These are phyloP conservation scores for Coniosporium tulheliwenetii DNA, from an alignment of 2,329 filamentous ascomycete species.

Conservation along the genomic window DNA sequence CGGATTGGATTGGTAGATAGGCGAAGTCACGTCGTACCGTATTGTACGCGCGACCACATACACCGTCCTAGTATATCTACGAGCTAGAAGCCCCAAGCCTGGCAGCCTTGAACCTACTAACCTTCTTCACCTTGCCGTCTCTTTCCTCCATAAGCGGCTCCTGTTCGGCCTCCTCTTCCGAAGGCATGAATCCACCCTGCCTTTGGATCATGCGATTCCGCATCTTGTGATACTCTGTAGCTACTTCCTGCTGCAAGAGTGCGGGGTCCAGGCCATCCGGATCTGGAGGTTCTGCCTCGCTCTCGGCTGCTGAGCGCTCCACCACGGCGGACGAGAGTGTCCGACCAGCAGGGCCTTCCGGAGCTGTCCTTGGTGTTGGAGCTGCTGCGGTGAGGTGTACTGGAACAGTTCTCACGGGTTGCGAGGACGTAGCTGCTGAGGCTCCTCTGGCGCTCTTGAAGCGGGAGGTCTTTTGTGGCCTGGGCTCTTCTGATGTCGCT, in stretches of 20 bases:
- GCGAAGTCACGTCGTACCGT: not conserved
- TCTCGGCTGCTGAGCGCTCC: constrained; percentile 27
- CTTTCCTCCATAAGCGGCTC: constrained; percentile 42
- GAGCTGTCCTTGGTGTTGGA: constrained; percentile 12
- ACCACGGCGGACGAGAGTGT: constrained; percentile 44
- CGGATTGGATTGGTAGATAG: not conserved
- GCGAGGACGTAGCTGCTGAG: constrained; percentile 5
- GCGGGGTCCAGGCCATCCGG: constrained; percentile 47
- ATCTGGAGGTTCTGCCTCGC: constrained; percentile 18
- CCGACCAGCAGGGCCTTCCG: constrained; percentile 25
- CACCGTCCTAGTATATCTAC: not conserved
- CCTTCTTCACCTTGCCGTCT: constrained; percentile 20
- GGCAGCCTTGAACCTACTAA: constrained; percentile 21
- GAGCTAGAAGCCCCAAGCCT: constrained; percentile 7
- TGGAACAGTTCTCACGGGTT: constrained; percentile 4
- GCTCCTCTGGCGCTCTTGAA: constrained; percentile 17
- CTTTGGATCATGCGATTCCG: constrained; percentile 71
- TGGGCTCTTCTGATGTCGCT: constrained; percentile 3
- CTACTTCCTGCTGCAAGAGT: constrained; percentile 60
- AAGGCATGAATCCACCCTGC: constrained; percentile 61
- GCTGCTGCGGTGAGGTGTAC: not conserved
- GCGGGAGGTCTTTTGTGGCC: constrained; percentile 21
- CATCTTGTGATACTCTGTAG: constrained; percentile 66
- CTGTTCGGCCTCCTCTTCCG: constrained; percentile 49
- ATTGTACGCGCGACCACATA: not conserved